Base-by-base conservation (phyloP, 2,329 filamentous ascomycete genomes). In the Curvularia lunata region DNA sequence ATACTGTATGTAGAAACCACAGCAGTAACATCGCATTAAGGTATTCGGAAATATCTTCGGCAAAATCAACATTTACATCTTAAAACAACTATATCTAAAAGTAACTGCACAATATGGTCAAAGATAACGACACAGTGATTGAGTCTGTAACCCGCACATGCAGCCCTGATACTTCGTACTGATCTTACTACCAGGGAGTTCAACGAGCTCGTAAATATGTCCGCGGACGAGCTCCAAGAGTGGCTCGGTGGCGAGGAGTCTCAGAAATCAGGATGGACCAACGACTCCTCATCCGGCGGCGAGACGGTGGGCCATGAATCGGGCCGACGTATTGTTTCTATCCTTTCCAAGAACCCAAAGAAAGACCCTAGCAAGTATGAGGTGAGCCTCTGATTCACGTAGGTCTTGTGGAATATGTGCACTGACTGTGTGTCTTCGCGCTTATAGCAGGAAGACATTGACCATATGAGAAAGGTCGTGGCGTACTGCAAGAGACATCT, bases 191-290 rank as follows among this genome's bases (percentile, higher is more conserved):
- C 83, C 48, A 41, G 48, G 41, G 86, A 89, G 69, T 90, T 88
- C 79, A 88, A 89, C 60, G 80, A 85, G 38, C 75, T 88, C 46
- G 85, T 89, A 72, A 89, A 89, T 73, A 89, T 90, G 86, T 82
- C 80, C 10, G 78, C 85, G 1, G 72, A 79, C 1, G 86, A 89
- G 61, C 80, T 90, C 16, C 81, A 86, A 65, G 78, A 81, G 23
- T 89, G 87, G 87, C 81, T 89, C 23, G 80, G 84, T 60, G 80
- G 81, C 6, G 80, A 83, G n/a, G 81, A 85, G 30, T 88, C 85
- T 9, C 79, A 80, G 47, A 80, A 78, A 18, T 82, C 86, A 1
- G 87, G 87, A 2, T 88, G 85, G 86, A 65, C 65, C 37, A 88
- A 88, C 63, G 82, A 85, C 52, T 63, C 70, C 50, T 62, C 70